Conservation (phyloP, 495 filamentous ascomycete species). For the Aspergillus wentii region DNA sequence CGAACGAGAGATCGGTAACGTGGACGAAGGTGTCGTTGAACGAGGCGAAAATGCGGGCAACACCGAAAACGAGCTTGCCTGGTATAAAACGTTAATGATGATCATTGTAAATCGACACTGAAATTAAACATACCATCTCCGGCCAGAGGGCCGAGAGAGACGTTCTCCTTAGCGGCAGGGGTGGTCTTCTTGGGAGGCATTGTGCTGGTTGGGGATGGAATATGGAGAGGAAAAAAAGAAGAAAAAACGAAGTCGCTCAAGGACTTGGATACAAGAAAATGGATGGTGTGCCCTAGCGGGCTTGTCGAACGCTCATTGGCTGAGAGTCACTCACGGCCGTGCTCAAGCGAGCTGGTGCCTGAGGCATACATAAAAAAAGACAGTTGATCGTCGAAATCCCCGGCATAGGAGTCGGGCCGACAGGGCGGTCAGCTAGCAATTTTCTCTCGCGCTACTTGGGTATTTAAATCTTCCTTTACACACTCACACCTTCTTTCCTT, state of each 20-base stretch:
- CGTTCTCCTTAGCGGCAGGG: slow-evolving; percentile 84
- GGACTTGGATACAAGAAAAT: slow-evolving; percentile 20
- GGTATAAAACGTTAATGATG: no score
- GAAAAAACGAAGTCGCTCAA: slow-evolving; percentile 11
- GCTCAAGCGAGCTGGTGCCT: slow-evolving; percentile 31
- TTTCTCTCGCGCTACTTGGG: slow-evolving; percentile 5
- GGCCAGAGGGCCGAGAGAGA: slow-evolving; percentile 94
- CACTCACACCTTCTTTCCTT: background rate
- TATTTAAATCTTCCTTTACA: no score
- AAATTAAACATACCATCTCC: slow-evolving; percentile 62
- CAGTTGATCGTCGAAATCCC: slow-evolving; percentile 7
- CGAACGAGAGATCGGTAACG: slow-evolving; percentile 96
- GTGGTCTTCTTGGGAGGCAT: slow-evolving; percentile 84
- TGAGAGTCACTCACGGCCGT: background rate
- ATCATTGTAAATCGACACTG: slow-evolving; percentile 11
- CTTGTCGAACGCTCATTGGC: slow-evolving; percentile 24
- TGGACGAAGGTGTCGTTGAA: slow-evolving; percentile 99
- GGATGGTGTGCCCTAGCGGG: slow-evolving; percentile 39
- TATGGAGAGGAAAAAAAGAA: slow-evolving; percentile 30
- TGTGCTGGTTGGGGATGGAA: slow-evolving; percentile 42
- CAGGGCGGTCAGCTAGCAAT: background rate
- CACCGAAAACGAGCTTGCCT: slow-evolving; percentile 98
- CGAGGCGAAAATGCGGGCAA: slow-evolving; percentile 97
- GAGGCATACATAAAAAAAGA: slow-evolving; percentile 6
- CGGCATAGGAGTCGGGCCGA: slow-evolving; percentile 30